phyloP scores from a whole-genome alignment of 805 yeast species.

The Myxozyma sirexii region DNA sequence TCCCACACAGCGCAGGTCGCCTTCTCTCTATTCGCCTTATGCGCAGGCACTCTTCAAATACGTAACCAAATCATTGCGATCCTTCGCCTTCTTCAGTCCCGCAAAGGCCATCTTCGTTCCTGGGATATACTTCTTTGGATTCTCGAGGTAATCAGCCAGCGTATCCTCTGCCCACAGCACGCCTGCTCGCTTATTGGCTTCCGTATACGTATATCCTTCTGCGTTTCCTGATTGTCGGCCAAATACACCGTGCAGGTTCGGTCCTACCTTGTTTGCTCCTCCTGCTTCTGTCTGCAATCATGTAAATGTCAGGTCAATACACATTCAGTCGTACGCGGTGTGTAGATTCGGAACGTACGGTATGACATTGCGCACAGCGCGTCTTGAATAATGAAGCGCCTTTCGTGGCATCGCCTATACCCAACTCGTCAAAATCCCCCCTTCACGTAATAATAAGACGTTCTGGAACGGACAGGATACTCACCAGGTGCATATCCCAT shows the following conservation, averaged over 20 bases:
- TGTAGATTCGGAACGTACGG: constrained; percentile 48
- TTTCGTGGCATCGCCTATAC: constrained; percentile 72
- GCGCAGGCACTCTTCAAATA: constrained; percentile 47
- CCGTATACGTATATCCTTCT: constrained; percentile 93
- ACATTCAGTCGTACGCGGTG: too few species aligned
- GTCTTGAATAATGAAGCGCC: constrained; percentile 99
- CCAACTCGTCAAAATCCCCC: neutral
- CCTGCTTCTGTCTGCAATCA: constrained; percentile 75
- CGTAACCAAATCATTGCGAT: constrained; percentile 94
- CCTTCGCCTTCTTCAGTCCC: constrained; percentile 98
- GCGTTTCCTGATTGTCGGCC: constrained; percentile 93
- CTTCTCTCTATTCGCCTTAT: too few species aligned
- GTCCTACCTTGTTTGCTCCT: constrained; percentile 99
- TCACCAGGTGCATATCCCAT: constrained; percentile 3
- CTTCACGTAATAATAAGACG: neutral
- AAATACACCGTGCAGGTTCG: constrained; percentile 92
- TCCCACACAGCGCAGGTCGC: too few species aligned
- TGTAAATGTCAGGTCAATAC: too few species aligned
- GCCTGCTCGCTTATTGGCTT: constrained; percentile 96
- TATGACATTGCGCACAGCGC: constrained; percentile 99
- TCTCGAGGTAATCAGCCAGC: constrained; percentile 93
- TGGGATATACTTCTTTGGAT: constrained; percentile 99
- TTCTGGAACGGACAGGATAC: neutral
- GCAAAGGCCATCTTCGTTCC: constrained; percentile 99
- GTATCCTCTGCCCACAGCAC: constrained; percentile 85